phyloP scores from a whole-genome alignment of 129 eudicot species.

The Flaveria sonorensis region DNA sequence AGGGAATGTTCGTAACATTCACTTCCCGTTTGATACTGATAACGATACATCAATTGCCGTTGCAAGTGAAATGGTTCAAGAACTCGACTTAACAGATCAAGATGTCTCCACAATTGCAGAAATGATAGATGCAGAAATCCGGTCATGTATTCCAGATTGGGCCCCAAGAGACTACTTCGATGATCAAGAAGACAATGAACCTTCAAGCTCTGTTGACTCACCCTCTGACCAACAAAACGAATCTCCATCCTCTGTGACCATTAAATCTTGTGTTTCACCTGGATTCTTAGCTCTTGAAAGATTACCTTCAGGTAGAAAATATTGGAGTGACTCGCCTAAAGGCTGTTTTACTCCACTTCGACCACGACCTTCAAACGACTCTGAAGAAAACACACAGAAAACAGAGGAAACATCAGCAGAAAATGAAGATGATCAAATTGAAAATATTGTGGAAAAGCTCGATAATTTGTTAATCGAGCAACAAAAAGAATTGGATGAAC shows the following conservation, averaged over 20 bases:
- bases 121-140: constrained; percentile 77
- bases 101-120: constrained; percentile 69
- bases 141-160: constrained; percentile 76
- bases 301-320: constrained; percentile 75
- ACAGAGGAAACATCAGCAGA: constrained; percentile 39
- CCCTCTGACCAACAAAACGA: constrained; percentile 42
- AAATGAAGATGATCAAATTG: constrained; percentile 39
- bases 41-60: constrained; percentile 77
- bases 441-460: constrained; percentile 49
- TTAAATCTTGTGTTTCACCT: constrained; percentile 34
- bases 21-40: constrained; percentile 80
- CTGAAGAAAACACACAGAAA: constrained; percentile 35
- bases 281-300: constrained; percentile 53
- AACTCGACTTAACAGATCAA: constrained; percentile 72
- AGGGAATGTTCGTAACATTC: constrained; percentile 76
- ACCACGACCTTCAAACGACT: constrained; percentile 47
- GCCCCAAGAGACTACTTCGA: constrained; percentile 45
- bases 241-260: constrained; percentile 40
- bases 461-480: constrained; percentile 60
- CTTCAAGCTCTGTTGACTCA: constrained; percentile 36
- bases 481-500: constrained; percentile 69
- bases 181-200: constrained; percentile 43
- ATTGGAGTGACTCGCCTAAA: constrained; percentile 83
- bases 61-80: constrained; percentile 94
- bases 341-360: constrained; percentile 55